Evolutionary conservation across 805 yeast species (phyloP), one percentile per base, ranked within the genome.

Genomic region (Kodamaea nitidulidarum): DNA sequence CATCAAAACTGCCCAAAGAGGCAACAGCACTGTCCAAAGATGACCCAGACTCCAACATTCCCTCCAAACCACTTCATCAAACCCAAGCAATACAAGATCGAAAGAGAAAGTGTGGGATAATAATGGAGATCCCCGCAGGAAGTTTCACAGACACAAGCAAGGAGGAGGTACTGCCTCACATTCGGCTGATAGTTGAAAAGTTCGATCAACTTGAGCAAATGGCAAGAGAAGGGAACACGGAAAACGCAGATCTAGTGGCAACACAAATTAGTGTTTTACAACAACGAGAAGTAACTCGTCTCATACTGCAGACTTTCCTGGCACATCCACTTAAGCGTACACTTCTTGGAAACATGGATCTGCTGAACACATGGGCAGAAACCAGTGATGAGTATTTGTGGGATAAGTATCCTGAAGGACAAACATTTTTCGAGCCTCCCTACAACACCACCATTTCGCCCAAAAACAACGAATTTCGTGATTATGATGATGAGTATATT

Each of bases 331-430:
- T 67, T 32, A 65, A 62, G 38, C 60, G 55, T 39, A 56, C 70
- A 4, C 49, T 67, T 34, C 63, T 68, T 34, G 71, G 71, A 5
- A 61, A 65, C 65, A 53, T 65, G 25, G 60, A 59, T 25, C 44
- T 63, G 37, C 66, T 65, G 40, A 62, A 64, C 1, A 52, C 52
- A 16, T 51, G 67, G 37, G 55, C 58, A 20, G 61, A 59, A 33
- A 55, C 68, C 14, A 63, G 61, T 38, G 70, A 69, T 43, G 67
- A 61, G 22, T 64, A 58, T 39, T 55, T 69, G 27, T 67, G 73
- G 72, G 55, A 63, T 14, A 35, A 63, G 30, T 51, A 63, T 16
- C 73, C 73, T 3, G 54, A 53, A 28, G 63, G 55, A 15, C 56
- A 58, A 40, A 41, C 56, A 21, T 66, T 59, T 47, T 69, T 65